Evolutionary conservation across 2,329 filamentous ascomycete species (phyloP), one percentile per base, ranked within the genome.

Genomic region (Xylariales sp.): DNA sequence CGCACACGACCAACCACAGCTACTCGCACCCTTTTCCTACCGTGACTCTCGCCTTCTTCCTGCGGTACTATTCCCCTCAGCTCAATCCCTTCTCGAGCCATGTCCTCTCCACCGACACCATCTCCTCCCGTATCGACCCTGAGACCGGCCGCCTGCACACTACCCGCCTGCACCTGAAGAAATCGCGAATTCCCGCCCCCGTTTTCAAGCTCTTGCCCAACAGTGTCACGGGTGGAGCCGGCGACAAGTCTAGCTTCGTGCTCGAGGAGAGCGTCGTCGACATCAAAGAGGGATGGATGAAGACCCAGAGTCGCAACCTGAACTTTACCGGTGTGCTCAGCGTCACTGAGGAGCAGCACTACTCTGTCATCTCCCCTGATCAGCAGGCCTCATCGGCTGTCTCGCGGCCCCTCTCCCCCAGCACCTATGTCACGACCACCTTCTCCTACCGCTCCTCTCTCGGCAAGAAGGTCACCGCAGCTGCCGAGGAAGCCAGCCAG

Each of bases 21-120:
- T 89, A 90, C 72, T 74, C 81, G 48, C 88, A 91, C 63, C 83
- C 85, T 33, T 91, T 91, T 67, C 81, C 85, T 45, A 86, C 86
- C 59, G 87, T 93, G 45, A 88, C 86, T 33, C 82, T 93, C 61
- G 87, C 87, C 66, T 93, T 88, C 74, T 93, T 91, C 66, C 82
- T 93, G 34, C 85, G 87, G 48, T 93, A 93, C 65, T 88, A 85
- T 42, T 78, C 74, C 5, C 74, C 75, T 20, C 69, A 77, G 48
- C 66, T 77, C 48, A 93, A 91, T 56, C 87, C 87, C 6, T 90
- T 91, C 67, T 83, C 82, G 48, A 81, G 77, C 46, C 87, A 93
- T 66, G 87, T 93, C 37, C 70, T 89, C 51, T 88, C 84, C 56
- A 89, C 85, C 61, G 87, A 93, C 62, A 88, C 85, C 53, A 87